Percentiles rank a stretch among this genome's conserved stretches.
phyloP scores from a whole-genome alignment of 148 eudicot species.

The Rhododendron griersonianum region DNA sequence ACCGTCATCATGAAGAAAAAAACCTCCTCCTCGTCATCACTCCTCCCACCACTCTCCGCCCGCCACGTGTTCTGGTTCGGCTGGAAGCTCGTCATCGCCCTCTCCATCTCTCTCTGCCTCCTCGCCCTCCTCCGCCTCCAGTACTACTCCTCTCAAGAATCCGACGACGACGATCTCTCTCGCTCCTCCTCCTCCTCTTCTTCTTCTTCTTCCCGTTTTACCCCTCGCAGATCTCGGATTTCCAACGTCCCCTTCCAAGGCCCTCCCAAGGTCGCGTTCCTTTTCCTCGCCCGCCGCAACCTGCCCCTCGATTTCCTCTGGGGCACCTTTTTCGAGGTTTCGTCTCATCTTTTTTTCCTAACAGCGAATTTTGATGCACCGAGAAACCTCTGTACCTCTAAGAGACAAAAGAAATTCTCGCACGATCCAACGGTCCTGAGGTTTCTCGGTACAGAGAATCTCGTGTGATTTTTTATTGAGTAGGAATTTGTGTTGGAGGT shows the following conservation, averaged over 20 bases:
- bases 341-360: neutral
- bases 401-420: no score
- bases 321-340: conserved; percentile 83
- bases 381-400: no score
- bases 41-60: neutral
- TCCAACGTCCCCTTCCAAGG: conserved; percentile 30
- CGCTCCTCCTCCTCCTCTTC: neutral
- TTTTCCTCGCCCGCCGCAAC: conserved; percentile 59
- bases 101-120: conserved; percentile 18
- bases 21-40: neutral
- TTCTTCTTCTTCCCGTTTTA: neutral
- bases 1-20: neutral
- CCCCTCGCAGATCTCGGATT: conserved; percentile 23
- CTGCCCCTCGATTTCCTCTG: conserved; percentile 92
- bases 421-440: no score
- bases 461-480: no score
- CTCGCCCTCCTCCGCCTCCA: conserved; percentile 19
- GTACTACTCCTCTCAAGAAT: neutral
- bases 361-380: neutral
- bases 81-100: conserved; percentile 11
- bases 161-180: neutral
- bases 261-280: conserved; percentile 64
- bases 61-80: conserved; percentile 17
- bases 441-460: no score
- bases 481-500: neutral